Base-by-base conservation (phyloP, 2,329 filamentous ascomycete genomes). In the Rhynchosporium agropyri region DNA sequence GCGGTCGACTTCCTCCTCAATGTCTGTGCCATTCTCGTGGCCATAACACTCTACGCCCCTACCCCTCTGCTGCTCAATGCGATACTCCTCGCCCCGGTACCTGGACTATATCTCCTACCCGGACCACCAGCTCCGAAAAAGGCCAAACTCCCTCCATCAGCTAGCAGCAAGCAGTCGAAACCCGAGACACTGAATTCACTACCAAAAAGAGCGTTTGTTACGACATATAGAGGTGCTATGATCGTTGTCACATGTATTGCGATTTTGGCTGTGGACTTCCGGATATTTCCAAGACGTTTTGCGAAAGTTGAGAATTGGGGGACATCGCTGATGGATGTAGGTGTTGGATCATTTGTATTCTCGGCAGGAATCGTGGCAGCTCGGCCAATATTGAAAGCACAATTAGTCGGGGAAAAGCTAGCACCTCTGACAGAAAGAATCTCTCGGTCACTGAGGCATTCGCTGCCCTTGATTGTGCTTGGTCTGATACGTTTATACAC, bases 271-370 rank as follows among this genome's bases (percentile, higher is more conserved):
- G 95, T 99, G 58, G 95, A 99, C 77, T 99, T 99, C 75, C 87
- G 83, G 20, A 82, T 97, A 63, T 99, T 99, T 72, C 95, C 95
- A 2, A 86, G 95, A 33, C 89, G 95, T 38, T 98, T 98, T 75
- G 95, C 92, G 62, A 99, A 99, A 79, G 95, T 96, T 2, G 95
- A 99, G 77, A 97, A 91, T n/a, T 99, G 95, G 92, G 95, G 95
- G 60, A 97, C 94, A 1, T 98, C 94, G n/a, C 79, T 99, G 65
- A 99, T 99, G 95, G 95, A 99, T 75, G 82, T 98, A 72, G 95
- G 95, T 55, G 95, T 99, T 54, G 95, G 95, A 33, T 97, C 93
- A 12, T 99, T 99, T 78, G 95, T 99, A 71, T 99, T 97, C 77
- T 92, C 92, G 2, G 90, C 90, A 15, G 95, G 95, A 28, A 80